Base-by-base conservation (phyloP, 2,329 filamentous ascomycete species). In the Penicillium verrucosum region DNA sequence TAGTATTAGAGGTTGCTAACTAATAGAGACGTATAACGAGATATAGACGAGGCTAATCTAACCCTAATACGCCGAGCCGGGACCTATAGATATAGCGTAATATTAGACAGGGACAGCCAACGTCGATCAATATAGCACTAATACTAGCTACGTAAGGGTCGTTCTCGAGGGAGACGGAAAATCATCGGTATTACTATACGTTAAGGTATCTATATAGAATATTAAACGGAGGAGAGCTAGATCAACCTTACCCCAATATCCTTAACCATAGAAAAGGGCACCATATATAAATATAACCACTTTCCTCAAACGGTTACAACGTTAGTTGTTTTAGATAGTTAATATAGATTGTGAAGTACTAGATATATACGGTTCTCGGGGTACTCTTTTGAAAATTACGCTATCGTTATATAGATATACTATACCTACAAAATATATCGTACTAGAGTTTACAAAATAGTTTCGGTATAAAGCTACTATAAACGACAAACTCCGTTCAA, bases 321-420 rank as follows among this genome's bases (percentile, higher is more conserved):
- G n/a, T 27, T 48, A 59, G 42, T 40, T 59, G 14, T 52, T 37
- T 38, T 14, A 56, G 47, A 56, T 47, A 11, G 38, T 59, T 27
- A 59, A 59, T 52, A 30, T 37, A 37, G 54, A 51, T 45, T 69
- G 62, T 51, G 58, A 68, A 51, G 60, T 59, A 42, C 51, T 70
- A 27, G 51, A 63, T 30, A 54, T 68, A 8, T 56, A 69, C 43
- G 65, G 69, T 29, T 62, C 55, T 32, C 62, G 65, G 25, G 62
- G 68, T 34, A 64, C 63, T 38, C 60, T 38, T 38, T 48, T 70
- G 37, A 67, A 67, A 54, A 58, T 71, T 46, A 68, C 60, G 34
- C 58, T 70, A 14, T 63, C 51, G 3, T 67, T 61, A 32, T 56
- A 68, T 52, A 62, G 65, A 34, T 72, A 71, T 57, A 68, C 64